phyloP scores from a whole-genome alignment of 179 eudicot genomes.

The Heliamphora pulchella region DNA sequence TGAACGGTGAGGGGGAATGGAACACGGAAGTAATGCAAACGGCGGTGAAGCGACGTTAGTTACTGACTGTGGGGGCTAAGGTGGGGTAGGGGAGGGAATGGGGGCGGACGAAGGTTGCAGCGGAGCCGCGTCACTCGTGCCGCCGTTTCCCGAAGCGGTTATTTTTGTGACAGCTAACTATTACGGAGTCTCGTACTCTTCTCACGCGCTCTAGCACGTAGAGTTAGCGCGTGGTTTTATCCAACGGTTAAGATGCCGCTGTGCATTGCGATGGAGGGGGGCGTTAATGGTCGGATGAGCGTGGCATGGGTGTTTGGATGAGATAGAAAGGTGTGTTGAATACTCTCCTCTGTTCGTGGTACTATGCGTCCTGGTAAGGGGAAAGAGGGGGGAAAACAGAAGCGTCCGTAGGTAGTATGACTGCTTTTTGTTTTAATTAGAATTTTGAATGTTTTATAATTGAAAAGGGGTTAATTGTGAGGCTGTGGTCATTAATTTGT shows the following conservation, averaged over 20 bases:
- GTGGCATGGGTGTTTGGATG: background rate
- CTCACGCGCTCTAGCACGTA: too few species aligned
- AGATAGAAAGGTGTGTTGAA: background rate
- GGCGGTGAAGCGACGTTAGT: constrained; percentile 45
- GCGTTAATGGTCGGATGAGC: background rate
- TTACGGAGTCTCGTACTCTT: background rate
- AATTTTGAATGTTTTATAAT: too few species aligned
- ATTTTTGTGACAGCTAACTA: constrained; percentile 16
- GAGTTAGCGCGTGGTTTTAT: background rate
- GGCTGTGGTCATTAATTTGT: too few species aligned
- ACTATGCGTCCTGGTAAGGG: background rate
- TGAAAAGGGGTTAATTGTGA: too few species aligned
- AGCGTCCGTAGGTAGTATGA: background rate
- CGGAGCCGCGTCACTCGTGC: constrained; percentile 32
- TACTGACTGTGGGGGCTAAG: background rate
- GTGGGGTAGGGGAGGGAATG: too few species aligned
- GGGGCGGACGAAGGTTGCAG: constrained; percentile 15
- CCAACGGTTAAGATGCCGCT: background rate
- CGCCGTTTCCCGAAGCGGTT: constrained; percentile 24
- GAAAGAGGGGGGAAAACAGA: background rate
- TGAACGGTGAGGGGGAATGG: background rate
- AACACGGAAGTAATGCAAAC: constrained; percentile 19
- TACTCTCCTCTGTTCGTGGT: too few species aligned
- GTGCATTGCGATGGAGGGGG: background rate
- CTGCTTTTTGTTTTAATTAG: too few species aligned